phyloP scores from a whole-genome alignment of 2,329 filamentous ascomycete genomes.

The Hymenoscyphus linearis region DNA sequence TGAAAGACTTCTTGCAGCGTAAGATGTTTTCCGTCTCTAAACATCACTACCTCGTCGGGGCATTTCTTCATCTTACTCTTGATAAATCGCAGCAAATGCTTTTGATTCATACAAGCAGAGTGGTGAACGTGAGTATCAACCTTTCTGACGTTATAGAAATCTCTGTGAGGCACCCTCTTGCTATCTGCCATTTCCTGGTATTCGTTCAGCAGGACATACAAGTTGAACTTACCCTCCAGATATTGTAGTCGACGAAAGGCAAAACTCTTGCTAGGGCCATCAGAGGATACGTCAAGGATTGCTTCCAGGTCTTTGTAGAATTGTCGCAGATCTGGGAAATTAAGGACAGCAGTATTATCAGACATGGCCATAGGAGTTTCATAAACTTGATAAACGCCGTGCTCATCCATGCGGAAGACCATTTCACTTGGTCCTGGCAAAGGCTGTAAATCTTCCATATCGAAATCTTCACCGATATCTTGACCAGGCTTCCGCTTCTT shows the following conservation, averaged over 20 bases:
- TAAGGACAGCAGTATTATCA: slow-evolving; percentile 63
- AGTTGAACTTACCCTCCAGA: slow-evolving; percentile 92
- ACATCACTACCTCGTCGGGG: slow-evolving; percentile 88
- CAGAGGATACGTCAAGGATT: slow-evolving; percentile 82
- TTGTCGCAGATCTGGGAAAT: slow-evolving; percentile 87
- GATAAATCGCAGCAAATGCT: slow-evolving; percentile 95
- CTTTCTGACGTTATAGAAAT: slow-evolving; percentile 98
- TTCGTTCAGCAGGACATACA: slow-evolving; percentile 89
- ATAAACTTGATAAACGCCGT: slow-evolving; percentile 89
- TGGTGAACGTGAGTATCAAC: slow-evolving; percentile 99
- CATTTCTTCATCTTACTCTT: slow-evolving; percentile 99
- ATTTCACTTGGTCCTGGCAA: slow-evolving; percentile 64
- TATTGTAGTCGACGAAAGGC: slow-evolving; percentile 93
- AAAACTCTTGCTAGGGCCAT: slow-evolving; percentile 95
- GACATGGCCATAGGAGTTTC: slow-evolving; percentile 59
- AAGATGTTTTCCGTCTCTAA: slow-evolving; percentile 84
- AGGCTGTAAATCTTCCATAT: slow-evolving; percentile 71
- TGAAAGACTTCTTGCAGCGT: slow-evolving; percentile 92
- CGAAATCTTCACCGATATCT: slow-evolving; percentile 88
- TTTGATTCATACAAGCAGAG: slow-evolving; percentile 99
- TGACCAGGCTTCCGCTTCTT: slow-evolving; percentile 78
- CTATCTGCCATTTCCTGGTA: slow-evolving; percentile 98
- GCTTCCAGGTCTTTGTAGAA: slow-evolving; percentile 93
- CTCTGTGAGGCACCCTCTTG: slow-evolving; percentile 93
- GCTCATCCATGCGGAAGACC: slow-evolving; percentile 73